Conservation (phyloP, 2,329 filamentous ascomycete species). For the Coniochaeta ligniaria region DNA sequence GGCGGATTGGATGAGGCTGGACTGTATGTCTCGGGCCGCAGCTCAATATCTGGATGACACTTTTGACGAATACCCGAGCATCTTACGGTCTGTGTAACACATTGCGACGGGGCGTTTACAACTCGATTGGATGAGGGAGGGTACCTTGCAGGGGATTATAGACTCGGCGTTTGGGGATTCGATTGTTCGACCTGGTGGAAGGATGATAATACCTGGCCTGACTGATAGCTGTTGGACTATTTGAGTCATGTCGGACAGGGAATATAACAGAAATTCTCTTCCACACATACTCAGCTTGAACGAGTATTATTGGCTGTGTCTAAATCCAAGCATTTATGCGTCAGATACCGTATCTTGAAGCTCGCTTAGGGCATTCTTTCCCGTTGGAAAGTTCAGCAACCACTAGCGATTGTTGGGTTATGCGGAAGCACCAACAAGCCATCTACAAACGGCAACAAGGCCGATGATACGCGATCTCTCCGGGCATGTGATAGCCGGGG, state of each 20-base stretch:
- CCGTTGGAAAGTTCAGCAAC: background rate
- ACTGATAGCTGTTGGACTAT: background rate
- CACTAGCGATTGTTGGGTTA: background rate
- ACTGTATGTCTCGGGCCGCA: background rate
- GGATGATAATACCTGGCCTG: background rate
- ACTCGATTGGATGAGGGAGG: conserved; percentile 1
- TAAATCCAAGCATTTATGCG: background rate
- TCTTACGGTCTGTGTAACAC: conserved; percentile 1
- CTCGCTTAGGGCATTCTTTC: background rate
- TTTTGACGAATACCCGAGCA: conserved; percentile 2
- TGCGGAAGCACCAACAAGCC: background rate
- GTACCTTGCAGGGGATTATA: background rate
- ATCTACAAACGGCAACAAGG: background rate
- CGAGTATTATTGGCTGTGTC: background rate
- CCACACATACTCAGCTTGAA: background rate
- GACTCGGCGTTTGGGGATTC: background rate
- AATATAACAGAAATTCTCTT: background rate
- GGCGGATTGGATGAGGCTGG: background rate
- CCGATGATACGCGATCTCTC: background rate
- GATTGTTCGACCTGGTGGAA: background rate
- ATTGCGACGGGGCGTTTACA: conserved; percentile 1
- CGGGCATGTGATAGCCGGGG: background rate
- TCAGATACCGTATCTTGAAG: background rate
- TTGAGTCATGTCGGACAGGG: background rate
- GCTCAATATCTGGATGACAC: background rate